Percentiles rank a stretch among this genome's conserved stretches.
Conservation (phyloP, 495 filamentous ascomycete genomes). For the Penicillium steckii region DNA sequence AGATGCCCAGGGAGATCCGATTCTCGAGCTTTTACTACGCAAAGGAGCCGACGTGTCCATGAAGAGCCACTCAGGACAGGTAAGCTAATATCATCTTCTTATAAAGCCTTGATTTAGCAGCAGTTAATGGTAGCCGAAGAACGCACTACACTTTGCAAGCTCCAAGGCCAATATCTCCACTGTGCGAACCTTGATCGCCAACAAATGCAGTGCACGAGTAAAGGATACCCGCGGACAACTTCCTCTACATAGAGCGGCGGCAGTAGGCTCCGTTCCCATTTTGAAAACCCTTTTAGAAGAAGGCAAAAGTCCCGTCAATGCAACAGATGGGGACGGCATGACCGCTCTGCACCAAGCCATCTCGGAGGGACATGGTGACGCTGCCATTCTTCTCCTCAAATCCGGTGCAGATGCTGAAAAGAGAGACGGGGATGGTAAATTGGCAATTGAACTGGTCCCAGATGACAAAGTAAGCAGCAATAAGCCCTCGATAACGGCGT, state of each 20-base stretch:
- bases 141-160: constrained; percentile 85
- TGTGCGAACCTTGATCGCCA: constrained; percentile 71
- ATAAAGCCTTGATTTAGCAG: too few relatives aligned
- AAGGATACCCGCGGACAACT: constrained; percentile 86
- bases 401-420: constrained; percentile 82
- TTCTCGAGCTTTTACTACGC: constrained; percentile 70
- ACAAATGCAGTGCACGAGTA: constrained; percentile 76
- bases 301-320: constrained; percentile 75
- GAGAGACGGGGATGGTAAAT: constrained; percentile 66
- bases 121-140: too few relatives aligned
- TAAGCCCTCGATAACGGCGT: neutral
- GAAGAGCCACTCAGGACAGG: constrained; percentile 69
- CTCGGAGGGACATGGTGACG: constrained; percentile 90
- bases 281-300: constrained; percentile 76
- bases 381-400: constrained; percentile 77
- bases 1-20: constrained; percentile 53
- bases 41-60: constrained; percentile 80
- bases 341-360: constrained; percentile 93
- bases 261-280: constrained; percentile 83
- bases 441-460: constrained; percentile 81
- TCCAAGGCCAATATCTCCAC: constrained; percentile 84
- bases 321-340: constrained; percentile 77
- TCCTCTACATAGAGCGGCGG: constrained; percentile 86
- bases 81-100: constrained; percentile 15
- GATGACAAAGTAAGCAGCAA: constrained; percentile 61